phyloP scores from a whole-genome alignment of 2,329 filamentous ascomycete genomes.

The Penicillium sp. region DNA sequence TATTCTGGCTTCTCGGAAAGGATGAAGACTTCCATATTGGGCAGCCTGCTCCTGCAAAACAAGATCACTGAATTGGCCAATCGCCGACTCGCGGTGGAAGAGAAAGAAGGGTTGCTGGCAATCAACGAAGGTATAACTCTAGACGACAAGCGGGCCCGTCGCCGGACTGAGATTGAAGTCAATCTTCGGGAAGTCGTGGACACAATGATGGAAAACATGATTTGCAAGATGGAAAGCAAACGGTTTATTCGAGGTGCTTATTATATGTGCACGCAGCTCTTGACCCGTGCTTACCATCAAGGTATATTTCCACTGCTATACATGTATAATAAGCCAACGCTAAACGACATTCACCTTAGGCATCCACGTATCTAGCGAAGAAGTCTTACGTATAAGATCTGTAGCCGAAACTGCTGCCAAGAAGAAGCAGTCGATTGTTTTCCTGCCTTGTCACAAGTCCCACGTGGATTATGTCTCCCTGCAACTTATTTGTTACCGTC shows the following conservation, averaged over 20 bases:
- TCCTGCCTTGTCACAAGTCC: conserved; percentile 88
- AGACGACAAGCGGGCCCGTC: conserved; percentile 31
- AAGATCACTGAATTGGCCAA: conserved; percentile 76
- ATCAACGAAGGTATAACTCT: conserved; percentile 30
- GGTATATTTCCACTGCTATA: conserved; percentile 46
- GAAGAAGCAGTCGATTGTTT: conserved; percentile 93
- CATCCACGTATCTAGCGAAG: conserved; percentile 93
- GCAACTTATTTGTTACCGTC: conserved; percentile 90
- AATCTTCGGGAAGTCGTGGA: conserved; percentile 78
- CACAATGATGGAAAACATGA: conserved; percentile 89
- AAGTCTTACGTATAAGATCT: conserved; percentile 76
- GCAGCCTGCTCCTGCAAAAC: conserved; percentile 68
- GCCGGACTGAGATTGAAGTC: conserved; percentile 62
- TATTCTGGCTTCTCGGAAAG: conserved; percentile 88
- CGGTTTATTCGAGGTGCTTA: conserved; percentile 89
- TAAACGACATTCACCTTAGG: conserved; percentile 36
- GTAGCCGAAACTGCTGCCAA: conserved; percentile 79
- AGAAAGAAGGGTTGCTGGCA: conserved; percentile 67
- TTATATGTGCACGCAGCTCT: conserved; percentile 80
- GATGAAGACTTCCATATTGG: conserved; percentile 77
- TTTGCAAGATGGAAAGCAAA: conserved; percentile 98
- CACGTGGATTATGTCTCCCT: conserved; percentile 96
- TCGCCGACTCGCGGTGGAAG: conserved; percentile 70
- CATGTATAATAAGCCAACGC: background rate
- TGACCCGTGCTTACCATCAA: conserved; percentile 93